A percentile compares a stretch with the other conserved stretches of the same genome.
These are phyloP conservation scores for Ganoderma sp. DNA, from an alignment of 1,284 basidiomycete genomes.

Conservation along the genomic window DNA sequence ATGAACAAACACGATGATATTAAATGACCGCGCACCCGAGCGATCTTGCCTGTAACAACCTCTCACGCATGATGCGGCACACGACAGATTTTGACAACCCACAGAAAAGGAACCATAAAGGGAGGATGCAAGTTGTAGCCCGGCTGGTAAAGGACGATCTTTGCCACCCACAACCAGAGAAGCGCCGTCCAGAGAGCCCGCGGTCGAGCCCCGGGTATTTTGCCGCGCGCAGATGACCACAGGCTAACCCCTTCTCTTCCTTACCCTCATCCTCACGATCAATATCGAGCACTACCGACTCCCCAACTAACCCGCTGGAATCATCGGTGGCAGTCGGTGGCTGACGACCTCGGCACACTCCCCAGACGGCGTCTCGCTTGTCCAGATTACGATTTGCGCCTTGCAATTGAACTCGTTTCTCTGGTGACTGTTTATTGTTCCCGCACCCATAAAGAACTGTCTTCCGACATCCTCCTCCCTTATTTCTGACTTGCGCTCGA, in stretches of 20 bases:
- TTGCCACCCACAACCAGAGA: background rate
- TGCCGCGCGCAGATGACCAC: too few species aligned
- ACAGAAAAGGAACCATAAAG: background rate
- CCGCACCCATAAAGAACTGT: background rate
- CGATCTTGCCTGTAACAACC: background rate
- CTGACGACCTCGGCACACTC: background rate
- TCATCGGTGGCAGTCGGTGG: too few species aligned
- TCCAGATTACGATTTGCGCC: conserved; percentile 4
- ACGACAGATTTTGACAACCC: background rate
- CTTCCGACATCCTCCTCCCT: background rate
- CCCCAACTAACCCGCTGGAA: too few species aligned
- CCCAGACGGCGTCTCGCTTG: background rate
- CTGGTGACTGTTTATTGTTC: background rate
- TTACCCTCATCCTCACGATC: background rate
- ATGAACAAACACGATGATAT: background rate
- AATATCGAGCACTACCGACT: background rate
- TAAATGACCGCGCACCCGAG: background rate
- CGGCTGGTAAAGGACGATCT: too few species aligned
- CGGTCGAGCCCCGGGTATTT: background rate
- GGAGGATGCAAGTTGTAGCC: background rate
- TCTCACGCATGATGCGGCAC: background rate
- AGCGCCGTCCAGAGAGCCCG: background rate
- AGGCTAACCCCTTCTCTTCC: background rate
- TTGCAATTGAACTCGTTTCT: background rate
- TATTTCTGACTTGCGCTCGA: background rate